These are phyloP conservation scores for Thermomucor indicae-seudaticae DNA, from an alignment of 371 early-diverging fungal species.

Conservation along the genomic window DNA sequence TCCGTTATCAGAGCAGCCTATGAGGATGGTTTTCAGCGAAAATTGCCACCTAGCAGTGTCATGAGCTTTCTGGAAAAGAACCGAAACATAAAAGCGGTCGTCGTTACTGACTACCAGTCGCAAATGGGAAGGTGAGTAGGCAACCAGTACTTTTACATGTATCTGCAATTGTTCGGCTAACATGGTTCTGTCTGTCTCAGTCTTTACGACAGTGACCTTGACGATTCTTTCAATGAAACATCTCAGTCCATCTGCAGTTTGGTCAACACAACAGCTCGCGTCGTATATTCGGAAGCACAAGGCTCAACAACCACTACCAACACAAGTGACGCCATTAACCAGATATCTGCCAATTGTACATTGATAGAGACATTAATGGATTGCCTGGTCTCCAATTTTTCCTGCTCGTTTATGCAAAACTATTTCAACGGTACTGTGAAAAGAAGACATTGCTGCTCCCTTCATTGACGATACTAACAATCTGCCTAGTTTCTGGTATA, in stretches of 20 bases:
- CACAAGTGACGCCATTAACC: conserved; percentile 39
- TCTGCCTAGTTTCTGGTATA: conserved; percentile 22
- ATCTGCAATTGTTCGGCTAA: not conserved
- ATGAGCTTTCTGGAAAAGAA: conserved; percentile 69
- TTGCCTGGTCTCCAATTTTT: conserved; percentile 65
- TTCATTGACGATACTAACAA: not conserved
- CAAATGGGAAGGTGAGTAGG: conserved; percentile 41
- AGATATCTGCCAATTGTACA: conserved; percentile 40
- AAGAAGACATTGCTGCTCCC: too few species aligned
- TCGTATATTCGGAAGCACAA: conserved; percentile 47
- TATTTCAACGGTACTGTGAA: conserved; percentile 55
- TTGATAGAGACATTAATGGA: conserved; percentile 53
- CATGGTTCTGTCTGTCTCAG: conserved; percentile 21
- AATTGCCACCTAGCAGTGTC: conserved; percentile 73
- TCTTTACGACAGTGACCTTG: conserved; percentile 66
- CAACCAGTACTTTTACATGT: not conserved
- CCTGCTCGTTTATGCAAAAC: conserved; percentile 56
- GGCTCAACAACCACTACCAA: too few species aligned
- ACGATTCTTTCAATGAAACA: conserved; percentile 33
- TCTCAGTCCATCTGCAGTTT: conserved; percentile 56
- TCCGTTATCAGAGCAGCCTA: conserved; percentile 34
- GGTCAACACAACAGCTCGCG: conserved; percentile 50
- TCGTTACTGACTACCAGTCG: conserved; percentile 59
- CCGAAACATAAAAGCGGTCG: conserved; percentile 57
- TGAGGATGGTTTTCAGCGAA: conserved; percentile 42